phyloP scores from a whole-genome alignment of 164 flowering plant genomes.

The Stephania cephalantha region DNA sequence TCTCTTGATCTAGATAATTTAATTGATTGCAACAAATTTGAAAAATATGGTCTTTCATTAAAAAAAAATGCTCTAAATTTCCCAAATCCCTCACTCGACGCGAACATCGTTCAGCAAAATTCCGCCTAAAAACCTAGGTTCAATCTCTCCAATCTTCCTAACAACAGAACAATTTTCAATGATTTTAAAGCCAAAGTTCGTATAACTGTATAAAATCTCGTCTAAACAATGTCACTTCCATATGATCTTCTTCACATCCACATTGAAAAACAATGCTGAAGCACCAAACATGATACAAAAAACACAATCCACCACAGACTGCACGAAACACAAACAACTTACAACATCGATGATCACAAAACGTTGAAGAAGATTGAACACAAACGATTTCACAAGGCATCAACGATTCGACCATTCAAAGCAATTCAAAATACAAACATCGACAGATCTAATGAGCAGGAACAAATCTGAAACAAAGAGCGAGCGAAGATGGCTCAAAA shows the following conservation, averaged over 20 bases:
- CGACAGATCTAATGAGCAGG: not conserved
- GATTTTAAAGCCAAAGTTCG: not conserved
- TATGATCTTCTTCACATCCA: no score
- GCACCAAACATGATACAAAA: not conserved
- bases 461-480: not conserved
- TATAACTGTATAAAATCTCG: not conserved
- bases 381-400: not conserved
- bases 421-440: not conserved
- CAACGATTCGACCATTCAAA: not conserved
- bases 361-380: not conserved
- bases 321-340: not conserved
- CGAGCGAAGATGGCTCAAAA: not conserved
- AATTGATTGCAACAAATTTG: no score
- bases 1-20: no score
- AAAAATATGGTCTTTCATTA: no score
- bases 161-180: not conserved
- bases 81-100: no score
- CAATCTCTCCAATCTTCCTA: not conserved
- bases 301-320: not conserved
- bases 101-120: no score
- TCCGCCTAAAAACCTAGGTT: not conserved
- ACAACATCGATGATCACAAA: not conserved
- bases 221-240: not conserved
- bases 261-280: no score
- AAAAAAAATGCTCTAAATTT: no score